Evolutionary conservation across 352 stramenopile genomes (phyloP).

Genomic region (Globisporangium cederbergense): DNA sequence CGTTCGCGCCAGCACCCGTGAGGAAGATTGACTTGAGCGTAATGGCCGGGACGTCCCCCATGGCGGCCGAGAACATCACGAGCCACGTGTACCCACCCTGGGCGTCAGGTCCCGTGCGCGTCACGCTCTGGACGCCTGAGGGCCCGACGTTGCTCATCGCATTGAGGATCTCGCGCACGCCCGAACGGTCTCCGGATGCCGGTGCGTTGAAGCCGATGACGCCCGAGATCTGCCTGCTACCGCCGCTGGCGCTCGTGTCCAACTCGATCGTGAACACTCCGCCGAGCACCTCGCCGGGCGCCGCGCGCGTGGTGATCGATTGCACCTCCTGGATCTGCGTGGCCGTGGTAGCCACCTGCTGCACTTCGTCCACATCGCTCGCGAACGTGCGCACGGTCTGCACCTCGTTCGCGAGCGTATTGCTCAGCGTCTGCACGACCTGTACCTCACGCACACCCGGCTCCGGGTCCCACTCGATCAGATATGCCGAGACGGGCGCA

Average conservation of each 20-base stretch:
- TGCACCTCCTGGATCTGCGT: slow-evolving; percentile 60
- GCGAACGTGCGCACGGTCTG: slow-evolving; percentile 90
- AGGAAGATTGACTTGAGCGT: slow-evolving; percentile 66
- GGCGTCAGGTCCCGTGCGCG: slow-evolving; percentile 58
- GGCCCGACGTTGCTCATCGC: slow-evolving; percentile 76
- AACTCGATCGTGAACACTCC: slow-evolving; percentile 91
- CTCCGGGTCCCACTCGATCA: slow-evolving; percentile 92
- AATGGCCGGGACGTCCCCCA: slow-evolving; percentile 62
- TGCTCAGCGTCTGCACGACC: slow-evolving; percentile 66
- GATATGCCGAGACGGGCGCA: slow-evolving; percentile 65
- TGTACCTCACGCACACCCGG: slow-evolving; percentile 89
- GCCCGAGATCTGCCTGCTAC: slow-evolving; percentile 88
- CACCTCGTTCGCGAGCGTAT: slow-evolving; percentile 92
- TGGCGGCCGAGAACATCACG: slow-evolving; percentile 75
- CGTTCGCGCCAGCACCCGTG: slow-evolving; percentile 64
- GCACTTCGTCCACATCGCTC: slow-evolving; percentile 85
- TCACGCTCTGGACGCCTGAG: slow-evolving; percentile 50
- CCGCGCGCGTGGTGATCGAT: slow-evolving; percentile 85
- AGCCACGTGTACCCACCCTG: slow-evolving; percentile 91
- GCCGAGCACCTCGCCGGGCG: slow-evolving; percentile 74
- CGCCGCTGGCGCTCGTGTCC: slow-evolving; percentile 83
- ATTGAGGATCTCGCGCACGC: slow-evolving; percentile 70
- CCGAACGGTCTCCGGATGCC: slow-evolving; percentile 40
- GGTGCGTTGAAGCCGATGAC: slow-evolving; percentile 87
- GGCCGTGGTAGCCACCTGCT: slow-evolving; percentile 81